A percentile compares a stretch with the other conserved stretches of the same genome.
These are phyloP conservation scores for Cordyceps javanica DNA, from an alignment of 2,329 filamentous ascomycete genomes.

Conservation along the genomic window DNA sequence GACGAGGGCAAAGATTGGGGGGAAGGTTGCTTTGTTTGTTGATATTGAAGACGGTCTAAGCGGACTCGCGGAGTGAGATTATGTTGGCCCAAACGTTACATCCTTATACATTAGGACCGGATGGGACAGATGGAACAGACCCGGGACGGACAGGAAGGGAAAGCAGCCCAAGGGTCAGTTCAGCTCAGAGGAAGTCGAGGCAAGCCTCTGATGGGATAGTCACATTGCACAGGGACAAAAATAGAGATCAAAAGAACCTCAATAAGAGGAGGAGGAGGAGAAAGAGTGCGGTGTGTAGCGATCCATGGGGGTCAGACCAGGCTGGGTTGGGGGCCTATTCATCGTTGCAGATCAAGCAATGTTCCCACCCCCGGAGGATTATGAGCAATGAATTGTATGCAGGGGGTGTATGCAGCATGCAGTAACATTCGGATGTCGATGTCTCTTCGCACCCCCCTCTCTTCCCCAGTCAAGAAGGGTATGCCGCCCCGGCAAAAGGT, in stretches of 20 bases:
- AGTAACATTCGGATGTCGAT: no score
- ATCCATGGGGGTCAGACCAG: no score
- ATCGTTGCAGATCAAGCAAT: neutral
- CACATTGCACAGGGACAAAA: neutral
- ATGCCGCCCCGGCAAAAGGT: neutral
- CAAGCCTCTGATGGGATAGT: neutral
- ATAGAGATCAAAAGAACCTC: constrained; percentile 4
- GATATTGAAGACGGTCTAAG: neutral
- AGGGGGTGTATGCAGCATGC: no score
- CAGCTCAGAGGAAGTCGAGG: neutral
- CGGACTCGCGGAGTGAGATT: neutral
- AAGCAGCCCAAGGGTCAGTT: neutral
- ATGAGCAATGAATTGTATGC: no score
- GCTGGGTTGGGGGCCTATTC: neutral
- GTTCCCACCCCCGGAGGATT: no score
- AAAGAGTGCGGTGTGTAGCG: neutral
- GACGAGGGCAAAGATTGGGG: no score
- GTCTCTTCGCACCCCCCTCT: no score
- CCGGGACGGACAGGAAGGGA: neutral
- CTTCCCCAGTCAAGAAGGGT: no score
- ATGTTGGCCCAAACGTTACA: neutral
- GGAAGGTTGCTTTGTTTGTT: neutral
- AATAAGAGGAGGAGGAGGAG: constrained; percentile 2
- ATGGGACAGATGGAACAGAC: neutral
- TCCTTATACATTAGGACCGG: neutral